Evolutionary conservation across 192 early-diverging fungal species (phyloP), one percentile per base, ranked within the genome.

Genomic region (Podochytrium sp.): DNA sequence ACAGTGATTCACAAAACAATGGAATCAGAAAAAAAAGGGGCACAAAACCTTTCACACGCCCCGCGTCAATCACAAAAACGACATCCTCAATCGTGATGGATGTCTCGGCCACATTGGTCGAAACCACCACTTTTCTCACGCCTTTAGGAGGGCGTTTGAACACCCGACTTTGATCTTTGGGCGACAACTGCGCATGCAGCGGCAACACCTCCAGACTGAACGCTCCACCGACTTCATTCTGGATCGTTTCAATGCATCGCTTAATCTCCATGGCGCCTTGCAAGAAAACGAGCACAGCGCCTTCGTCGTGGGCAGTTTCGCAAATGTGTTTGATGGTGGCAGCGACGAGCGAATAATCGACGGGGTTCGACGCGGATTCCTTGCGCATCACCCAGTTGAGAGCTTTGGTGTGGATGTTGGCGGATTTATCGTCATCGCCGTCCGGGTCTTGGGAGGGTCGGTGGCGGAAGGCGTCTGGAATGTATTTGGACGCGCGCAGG

Each of bases 101-200:
- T 0, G 93, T 95, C 76, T 95, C 92, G 5, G 92, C 93, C 53
- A 95, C 88, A 67, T 94, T 95, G 6, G 93, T 95, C 0, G 92
- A 81, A n/a, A 93, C 81, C 6, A 95, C 88, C 27, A 93, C 84
- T 77, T 95, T 95, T 25, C 91, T 72, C 4, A 81, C 59, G 3
- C 86, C 85, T 6, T 65, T 61, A 1, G 78, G 73, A 0, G 86
- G 76, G 0, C 69, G 63, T 61, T 81, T 80, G 75, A 95, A 95
- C 16, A 95, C 92, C 4, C 76, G 25, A 3, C 75, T 73, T 66
- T 92, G 91, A 47, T 91, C 87, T 7, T 42, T 14, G 0, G 85
- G 49, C 0, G 86, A 68, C 30, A 91, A 74, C 2, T 84, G 83
- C 0, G 91, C 81, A 73, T 92, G 91, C 37, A 92, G 78, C 0